phyloP scores from a whole-genome alignment of 768 basidiomycete species.

The Tylopilus subfusipes region DNA sequence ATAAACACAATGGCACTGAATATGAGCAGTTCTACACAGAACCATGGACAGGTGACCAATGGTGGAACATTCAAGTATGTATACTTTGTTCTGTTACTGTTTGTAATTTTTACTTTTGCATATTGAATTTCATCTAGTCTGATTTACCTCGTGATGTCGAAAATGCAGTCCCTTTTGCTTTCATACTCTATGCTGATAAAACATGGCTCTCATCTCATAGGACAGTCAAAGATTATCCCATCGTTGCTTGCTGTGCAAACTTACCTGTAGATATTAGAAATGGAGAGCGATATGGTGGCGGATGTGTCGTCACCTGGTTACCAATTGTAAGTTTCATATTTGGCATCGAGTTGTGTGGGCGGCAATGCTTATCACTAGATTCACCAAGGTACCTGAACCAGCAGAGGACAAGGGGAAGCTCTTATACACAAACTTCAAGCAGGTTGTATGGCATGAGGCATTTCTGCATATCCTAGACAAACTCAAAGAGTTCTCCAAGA shows the following conservation, averaged over 20 bases:
- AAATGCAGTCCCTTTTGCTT: neutral
- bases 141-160: neutral
- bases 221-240: neutral
- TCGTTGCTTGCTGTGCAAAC: neutral
- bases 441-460: neutral
- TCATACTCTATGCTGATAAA: neutral
- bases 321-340: neutral
- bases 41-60: neutral
- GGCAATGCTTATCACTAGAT: too few relatives aligned
- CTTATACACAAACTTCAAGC: neutral
- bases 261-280: neutral
- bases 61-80: neutral
- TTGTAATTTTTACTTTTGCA: neutral
- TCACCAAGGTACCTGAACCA: neutral
- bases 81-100: neutral
- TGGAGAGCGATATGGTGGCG: neutral
- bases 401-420: neutral
- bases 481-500: neutral
- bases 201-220: neutral
- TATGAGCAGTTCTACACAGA: neutral
- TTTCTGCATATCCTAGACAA: neutral
- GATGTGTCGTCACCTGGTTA: neutral
- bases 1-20: neutral
- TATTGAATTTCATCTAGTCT: neutral
- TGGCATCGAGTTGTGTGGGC: too few relatives aligned